phyloP scores from a whole-genome alignment of 352 stramenopile species.

The Blastocystis sp. region DNA sequence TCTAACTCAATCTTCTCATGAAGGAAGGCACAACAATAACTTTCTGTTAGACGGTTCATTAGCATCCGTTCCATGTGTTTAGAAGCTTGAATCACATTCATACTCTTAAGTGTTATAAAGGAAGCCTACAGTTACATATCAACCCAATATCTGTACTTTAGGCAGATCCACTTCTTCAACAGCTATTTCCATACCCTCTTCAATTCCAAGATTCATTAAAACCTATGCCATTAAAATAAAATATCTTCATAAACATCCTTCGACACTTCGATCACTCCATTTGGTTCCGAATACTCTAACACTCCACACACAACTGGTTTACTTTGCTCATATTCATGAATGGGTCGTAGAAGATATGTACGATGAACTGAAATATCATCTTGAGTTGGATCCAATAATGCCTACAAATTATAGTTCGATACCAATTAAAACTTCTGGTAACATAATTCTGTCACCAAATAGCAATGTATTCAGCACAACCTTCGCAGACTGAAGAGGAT shows the following conservation, averaged over 20 bases:
- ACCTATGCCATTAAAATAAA: background rate
- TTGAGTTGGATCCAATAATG: background rate
- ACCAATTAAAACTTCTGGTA: background rate
- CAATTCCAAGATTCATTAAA: background rate
- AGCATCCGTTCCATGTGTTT: background rate
- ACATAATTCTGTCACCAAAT: background rate
- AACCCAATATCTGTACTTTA: background rate
- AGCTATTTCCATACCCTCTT: background rate
- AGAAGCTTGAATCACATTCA: background rate
- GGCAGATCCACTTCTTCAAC: background rate
- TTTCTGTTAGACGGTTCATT: background rate
- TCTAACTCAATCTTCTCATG: background rate
- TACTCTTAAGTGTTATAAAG: background rate
- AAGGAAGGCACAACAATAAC: background rate
- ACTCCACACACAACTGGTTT: background rate
- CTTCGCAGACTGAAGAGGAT: background rate
- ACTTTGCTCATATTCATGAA: no score
- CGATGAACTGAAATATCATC: background rate
- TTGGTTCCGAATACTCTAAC: background rate
- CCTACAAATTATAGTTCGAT: background rate
- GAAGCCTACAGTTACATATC: background rate
- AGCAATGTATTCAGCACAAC: conserved; percentile 5
- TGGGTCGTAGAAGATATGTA: background rate
- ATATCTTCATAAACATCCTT: background rate
- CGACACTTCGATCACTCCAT: background rate